Conservation (phyloP, 495 filamentous ascomycete species). For the Aspergillus steynii region DNA sequence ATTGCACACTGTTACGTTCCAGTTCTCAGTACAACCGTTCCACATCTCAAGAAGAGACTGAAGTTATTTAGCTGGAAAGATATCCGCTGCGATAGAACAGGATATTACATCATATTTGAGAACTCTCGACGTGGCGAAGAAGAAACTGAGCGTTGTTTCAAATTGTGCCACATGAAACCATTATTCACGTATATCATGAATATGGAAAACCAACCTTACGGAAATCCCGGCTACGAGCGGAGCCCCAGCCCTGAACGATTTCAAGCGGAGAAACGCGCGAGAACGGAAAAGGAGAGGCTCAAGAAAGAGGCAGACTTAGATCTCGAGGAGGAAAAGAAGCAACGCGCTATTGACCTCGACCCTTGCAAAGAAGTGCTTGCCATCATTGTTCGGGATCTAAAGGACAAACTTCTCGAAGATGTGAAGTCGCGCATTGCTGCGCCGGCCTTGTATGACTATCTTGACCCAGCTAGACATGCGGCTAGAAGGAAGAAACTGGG, state of each 20-base stretch:
- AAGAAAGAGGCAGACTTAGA: conserved; percentile 73
- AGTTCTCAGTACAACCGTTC: conserved; percentile 77
- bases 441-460: conserved; percentile 76
- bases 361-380: conserved; percentile 80
- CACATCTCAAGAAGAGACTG: conserved; percentile 83
- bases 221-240: conserved; percentile 65
- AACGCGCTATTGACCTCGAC: conserved; percentile 79
- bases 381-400: conserved; percentile 75
- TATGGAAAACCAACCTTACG: conserved; percentile 78
- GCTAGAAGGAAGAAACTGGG: conserved; percentile 75
- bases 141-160: conserved; percentile 75
- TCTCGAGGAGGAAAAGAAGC: conserved; percentile 81
- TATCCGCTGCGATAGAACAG: conserved; percentile 76
- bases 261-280: conserved; percentile 54
- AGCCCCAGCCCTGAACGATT: conserved; percentile 58
- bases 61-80: conserved; percentile 74
- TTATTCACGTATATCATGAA: conserved; percentile 93
- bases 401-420: conserved; percentile 79
- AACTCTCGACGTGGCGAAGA: conserved; percentile 71
- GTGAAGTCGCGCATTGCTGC: conserved; percentile 81
- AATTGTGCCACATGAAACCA: conserved; percentile 66
- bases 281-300: conserved; percentile 54
- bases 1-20: conserved; percentile 83
- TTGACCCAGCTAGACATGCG: conserved; percentile 78
- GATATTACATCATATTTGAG: conserved; percentile 89